These are phyloP conservation scores for Nidula microcarpa DNA, from an alignment of 768 basidiomycete genomes.

Conservation along the genomic window DNA sequence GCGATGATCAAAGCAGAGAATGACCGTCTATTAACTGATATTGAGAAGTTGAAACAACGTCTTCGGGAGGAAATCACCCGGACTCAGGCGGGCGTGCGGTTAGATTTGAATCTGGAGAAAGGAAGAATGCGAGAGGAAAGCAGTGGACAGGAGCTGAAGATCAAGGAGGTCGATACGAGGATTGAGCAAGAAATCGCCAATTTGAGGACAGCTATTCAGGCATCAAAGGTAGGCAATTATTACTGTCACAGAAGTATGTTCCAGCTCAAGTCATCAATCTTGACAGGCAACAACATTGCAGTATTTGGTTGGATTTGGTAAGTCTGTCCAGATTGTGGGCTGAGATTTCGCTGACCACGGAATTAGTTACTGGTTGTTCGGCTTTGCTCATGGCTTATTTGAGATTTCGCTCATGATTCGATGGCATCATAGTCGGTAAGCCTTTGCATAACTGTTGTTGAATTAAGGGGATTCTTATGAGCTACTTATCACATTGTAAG, in stretches of 20 bases:
- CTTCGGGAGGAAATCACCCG: slow-evolving; percentile 88
- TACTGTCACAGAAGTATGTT: not conserved
- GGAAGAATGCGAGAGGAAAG: slow-evolving; percentile 93
- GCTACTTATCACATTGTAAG: too few species aligned
- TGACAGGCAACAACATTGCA: slow-evolving; percentile 77
- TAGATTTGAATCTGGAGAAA: slow-evolving; percentile 97
- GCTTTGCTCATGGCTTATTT: slow-evolving; percentile 87
- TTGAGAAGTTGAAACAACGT: slow-evolving; percentile 93
- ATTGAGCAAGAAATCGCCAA: slow-evolving; percentile 96
- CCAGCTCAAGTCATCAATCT: not conserved
- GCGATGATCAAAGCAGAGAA: slow-evolving; percentile 95
- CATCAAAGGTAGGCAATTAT: slow-evolving; percentile 61
- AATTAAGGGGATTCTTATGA: too few species aligned
- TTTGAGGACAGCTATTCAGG: slow-evolving; percentile 78
- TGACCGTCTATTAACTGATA: slow-evolving; percentile 86
- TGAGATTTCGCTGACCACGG: slow-evolving; percentile 3
- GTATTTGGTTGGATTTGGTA: slow-evolving; percentile 85
- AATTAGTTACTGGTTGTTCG: slow-evolving; percentile 77
- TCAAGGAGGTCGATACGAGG: slow-evolving; percentile 95
- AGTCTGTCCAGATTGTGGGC: slow-evolving; percentile 18
- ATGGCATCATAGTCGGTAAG: not conserved
- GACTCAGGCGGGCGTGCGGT: slow-evolving; percentile 88
- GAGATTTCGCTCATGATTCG: slow-evolving; percentile 46
- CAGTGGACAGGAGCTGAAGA: slow-evolving; percentile 88
- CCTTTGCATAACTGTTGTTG: slow-evolving; percentile 16